phyloP scores from a whole-genome alignment of 768 basidiomycete species.

The Coprinellus aureogranulatus region DNA sequence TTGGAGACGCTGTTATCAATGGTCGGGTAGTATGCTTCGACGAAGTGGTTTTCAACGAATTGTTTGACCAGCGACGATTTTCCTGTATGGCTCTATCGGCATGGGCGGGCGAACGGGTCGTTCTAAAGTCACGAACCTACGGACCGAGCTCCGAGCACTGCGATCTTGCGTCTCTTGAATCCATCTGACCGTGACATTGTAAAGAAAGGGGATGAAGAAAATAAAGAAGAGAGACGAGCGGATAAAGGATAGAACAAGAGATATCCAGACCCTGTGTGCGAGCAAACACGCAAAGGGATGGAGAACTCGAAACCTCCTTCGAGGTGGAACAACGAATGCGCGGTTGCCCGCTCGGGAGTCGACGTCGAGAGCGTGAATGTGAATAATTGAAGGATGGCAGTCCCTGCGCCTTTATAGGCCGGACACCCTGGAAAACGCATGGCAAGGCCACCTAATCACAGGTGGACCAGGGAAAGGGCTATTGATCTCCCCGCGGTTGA shows the following conservation, averaged over 20 bases:
- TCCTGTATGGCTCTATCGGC: conserved; percentile 45
- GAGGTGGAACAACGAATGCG: background rate
- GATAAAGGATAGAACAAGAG: background rate
- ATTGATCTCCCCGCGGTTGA: background rate
- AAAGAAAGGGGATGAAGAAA: conserved; percentile 3
- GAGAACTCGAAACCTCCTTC: too few species aligned
- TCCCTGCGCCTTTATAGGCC: background rate
- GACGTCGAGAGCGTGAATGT: background rate
- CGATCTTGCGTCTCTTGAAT: conserved; percentile 77
- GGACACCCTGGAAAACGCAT: background rate
- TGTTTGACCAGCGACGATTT: conserved; percentile 90
- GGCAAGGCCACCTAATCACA: background rate
- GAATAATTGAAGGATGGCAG: background rate
- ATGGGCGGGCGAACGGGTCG: conserved; percentile 15
- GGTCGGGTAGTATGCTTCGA: conserved; percentile 88
- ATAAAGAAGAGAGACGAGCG: background rate
- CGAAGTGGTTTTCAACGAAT: conserved; percentile 83
- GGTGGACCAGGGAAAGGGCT: background rate
- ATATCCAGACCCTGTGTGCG: background rate
- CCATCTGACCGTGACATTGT: conserved; percentile 16
- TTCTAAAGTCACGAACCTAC: conserved; percentile 58
- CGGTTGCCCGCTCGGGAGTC: background rate
- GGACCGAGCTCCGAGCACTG: conserved; percentile 78
- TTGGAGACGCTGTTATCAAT: conserved; percentile 81
- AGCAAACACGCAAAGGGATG: too few species aligned